Base-by-base conservation (phyloP, 805 yeast genomes). In the Sugiyamaella chiloensis region DNA sequence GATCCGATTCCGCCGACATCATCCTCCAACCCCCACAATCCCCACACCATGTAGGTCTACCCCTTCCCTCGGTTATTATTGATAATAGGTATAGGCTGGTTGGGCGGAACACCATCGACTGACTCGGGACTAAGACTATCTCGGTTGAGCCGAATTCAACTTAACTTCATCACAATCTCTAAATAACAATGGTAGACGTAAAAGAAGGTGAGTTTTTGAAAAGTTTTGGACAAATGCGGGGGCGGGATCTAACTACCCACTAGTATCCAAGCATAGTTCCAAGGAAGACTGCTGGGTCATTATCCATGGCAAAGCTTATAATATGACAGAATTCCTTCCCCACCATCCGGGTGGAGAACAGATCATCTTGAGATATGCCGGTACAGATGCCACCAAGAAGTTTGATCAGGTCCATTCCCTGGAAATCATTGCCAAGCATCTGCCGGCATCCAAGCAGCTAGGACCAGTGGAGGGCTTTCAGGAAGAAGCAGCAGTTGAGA, bases 391-490 rank as follows among this genome's bases (percentile, higher is more conserved):
- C 8, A 83, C 93, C 5, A 81, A 83, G 57, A 80, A 87, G 7
- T 91, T 88, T 61, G 87, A 84, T 50, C 96, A 96, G 16, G 75
- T 91, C 51, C 99, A 91, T 65, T 93, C 98, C 0, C 78, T 83
- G n/a, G 96, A 89, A 58, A 85, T 87, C 5, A 72, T 91, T 46
- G 81, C 78, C 31, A 79, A 80, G 57, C 79, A 72, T 61, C 68
- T 85, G 29, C 76, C 81, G 14, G 63, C 62, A 23, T 79, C 79
- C 24, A 81, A 82, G 60, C 81, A 80, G 57, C 65, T 87, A 31
- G 95, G 93, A 5, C 71, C 70, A 7, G 65, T 80, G 30, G 58
- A 53, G 4, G 55, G 48, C 8, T 14, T 24, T 8, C n/a, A n/a
- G n/a, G 60, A 58, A 32, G 48, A 51, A 12, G 59, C 64, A 29